Evolutionary conservation across 2,329 filamentous ascomycete species (phyloP).

Genomic region (Alternaria sp.): DNA sequence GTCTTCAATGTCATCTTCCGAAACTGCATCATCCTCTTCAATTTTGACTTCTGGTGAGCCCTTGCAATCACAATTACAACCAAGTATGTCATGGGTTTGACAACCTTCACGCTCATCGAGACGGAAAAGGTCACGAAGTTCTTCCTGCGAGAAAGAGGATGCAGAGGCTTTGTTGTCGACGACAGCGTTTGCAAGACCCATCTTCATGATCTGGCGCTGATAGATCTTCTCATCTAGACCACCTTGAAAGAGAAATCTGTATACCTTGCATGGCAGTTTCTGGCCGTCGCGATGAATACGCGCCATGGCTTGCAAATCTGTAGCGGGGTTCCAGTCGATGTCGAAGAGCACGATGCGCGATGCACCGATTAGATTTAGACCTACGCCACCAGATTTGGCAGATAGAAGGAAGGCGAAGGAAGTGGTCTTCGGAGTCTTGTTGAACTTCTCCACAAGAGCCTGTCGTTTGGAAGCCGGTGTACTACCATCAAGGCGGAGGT

Average conservation of each 20-base stretch:
- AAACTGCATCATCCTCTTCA: slow-evolving; percentile 31
- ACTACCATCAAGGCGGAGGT: slow-evolving; percentile 73
- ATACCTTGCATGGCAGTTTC: slow-evolving; percentile 72
- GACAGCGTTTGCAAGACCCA: slow-evolving; percentile 73
- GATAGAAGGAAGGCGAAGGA: slow-evolving; percentile 76
- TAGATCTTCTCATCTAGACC: slow-evolving; percentile 78
- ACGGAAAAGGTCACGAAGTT: slow-evolving; percentile 72
- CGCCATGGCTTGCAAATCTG: slow-evolving; percentile 77
- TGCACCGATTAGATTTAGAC: slow-evolving; percentile 75
- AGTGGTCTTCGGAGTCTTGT: slow-evolving; percentile 63
- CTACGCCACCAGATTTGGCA: slow-evolving; percentile 74
- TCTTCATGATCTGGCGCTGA: slow-evolving; percentile 75
- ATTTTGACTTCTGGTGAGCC: slow-evolving; percentile 50
- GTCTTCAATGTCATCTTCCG: slow-evolving; percentile 28
- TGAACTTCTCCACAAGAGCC: slow-evolving; percentile 74
- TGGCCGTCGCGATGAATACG: slow-evolving; percentile 77
- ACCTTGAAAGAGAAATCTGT: slow-evolving; percentile 72
- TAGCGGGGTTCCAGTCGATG: slow-evolving; percentile 79
- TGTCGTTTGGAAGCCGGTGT: slow-evolving; percentile 72
- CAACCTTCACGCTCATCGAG: slow-evolving; percentile 68
- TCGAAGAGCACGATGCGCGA: slow-evolving; percentile 76
- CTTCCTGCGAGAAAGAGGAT: slow-evolving; percentile 70
- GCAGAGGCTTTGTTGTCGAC: slow-evolving; percentile 71
- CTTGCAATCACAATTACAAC: slow-evolving; percentile 67
- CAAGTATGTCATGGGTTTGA: slow-evolving; percentile 73